These are phyloP conservation scores for Emericellopsis cladophorae DNA, from an alignment of 2,329 filamentous ascomycete species.

Conservation along the genomic window DNA sequence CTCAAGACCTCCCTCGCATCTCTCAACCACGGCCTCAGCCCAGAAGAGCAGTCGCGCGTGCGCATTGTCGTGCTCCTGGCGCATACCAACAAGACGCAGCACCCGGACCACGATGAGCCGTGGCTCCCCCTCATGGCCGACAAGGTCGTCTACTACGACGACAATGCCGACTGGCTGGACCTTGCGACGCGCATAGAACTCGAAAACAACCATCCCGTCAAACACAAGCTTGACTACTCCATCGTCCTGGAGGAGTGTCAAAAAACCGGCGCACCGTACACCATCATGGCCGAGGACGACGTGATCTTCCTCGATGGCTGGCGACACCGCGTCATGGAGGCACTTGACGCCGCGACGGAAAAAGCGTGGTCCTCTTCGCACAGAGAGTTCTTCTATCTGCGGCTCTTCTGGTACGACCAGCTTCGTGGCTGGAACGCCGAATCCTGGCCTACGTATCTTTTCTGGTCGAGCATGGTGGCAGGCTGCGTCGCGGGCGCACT, in stretches of 20 bases:
- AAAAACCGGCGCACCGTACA: conserved; percentile 2
- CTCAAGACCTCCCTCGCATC: conserved; percentile 4
- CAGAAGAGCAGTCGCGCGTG: conserved; percentile 2
- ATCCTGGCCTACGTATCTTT: conserved; percentile 3
- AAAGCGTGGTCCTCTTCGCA: not conserved
- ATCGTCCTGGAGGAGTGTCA: conserved; percentile 5
- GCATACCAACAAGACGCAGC: conserved; percentile 3
- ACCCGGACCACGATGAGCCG: conserved; percentile 3
- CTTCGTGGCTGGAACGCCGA: conserved; percentile 4
- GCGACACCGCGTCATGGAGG: conserved; percentile 1
- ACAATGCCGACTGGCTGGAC: conserved; percentile 1
- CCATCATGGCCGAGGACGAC: conserved; percentile 5
- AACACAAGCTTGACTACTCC: conserved; percentile 5
- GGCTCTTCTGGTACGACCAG: conserved; percentile 5
- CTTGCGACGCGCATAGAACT: conserved; percentile 2
- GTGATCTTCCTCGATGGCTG: conserved; percentile 5
- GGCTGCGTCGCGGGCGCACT: not conserved
- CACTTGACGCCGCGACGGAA: not conserved
- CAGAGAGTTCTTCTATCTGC: conserved; percentile 3
- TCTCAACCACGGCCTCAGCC: conserved; percentile 2
- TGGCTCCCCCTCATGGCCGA: conserved; percentile 4
- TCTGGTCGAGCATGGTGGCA: not conserved
- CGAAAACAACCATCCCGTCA: conserved; percentile 1
- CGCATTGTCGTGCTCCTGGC: conserved; percentile 4
- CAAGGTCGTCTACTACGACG: conserved; percentile 2